Base-by-base conservation (phyloP, 768 basidiomycete genomes). In the Sarcodon sp. region DNA sequence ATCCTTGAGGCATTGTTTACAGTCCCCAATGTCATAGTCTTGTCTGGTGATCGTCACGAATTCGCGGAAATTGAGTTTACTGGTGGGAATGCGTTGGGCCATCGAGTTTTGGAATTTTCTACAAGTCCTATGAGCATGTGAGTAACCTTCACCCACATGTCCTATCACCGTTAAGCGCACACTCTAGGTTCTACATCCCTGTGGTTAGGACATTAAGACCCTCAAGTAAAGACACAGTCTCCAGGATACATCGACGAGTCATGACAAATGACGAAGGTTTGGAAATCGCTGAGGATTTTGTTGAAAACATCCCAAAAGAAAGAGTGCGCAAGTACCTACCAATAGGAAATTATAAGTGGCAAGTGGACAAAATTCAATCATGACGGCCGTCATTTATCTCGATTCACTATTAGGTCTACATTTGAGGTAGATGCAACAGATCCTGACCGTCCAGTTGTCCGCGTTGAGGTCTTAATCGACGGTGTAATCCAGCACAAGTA, bases 41-140 rank as follows among this genome's bases (percentile, higher is more conserved):
- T 87, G 41, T 79, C 77, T 2, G 85, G 84, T 7, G 86, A 87
- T 58, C 70, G 85, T 16, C 86, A 88, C 59, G 85, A 87, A 63
- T 87, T 87, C 55, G 84, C 84, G 1, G 76, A 75, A 4, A 71
- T 86, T 53, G 76, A 81, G 62, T 82, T 77, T 59, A 69, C 66
- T 47, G 56, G 68, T 50, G 52, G 61, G 39, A 58, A 65, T 51
- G 48, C 59, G 46, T 46, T 59, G 38, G 53, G 62, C 5, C 66
- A 77, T 51, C 53, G 65, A 7, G 68, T 84, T 27, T 61, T 67
- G 39, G 86, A 87, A 57, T 69, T 86, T 50, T 83, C 80, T 18
- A 85, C 83, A 6, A 71, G 70, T 51, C 85, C 86, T 5, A 57
- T 83, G 57, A 82, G 70, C 64, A 79, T 78, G 77, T 38, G 37